Percentiles rank a stretch among this genome's conserved stretches.
Conservation (phyloP, 352 stramenopile genomes). For the Aphanomyces euteiches region DNA sequence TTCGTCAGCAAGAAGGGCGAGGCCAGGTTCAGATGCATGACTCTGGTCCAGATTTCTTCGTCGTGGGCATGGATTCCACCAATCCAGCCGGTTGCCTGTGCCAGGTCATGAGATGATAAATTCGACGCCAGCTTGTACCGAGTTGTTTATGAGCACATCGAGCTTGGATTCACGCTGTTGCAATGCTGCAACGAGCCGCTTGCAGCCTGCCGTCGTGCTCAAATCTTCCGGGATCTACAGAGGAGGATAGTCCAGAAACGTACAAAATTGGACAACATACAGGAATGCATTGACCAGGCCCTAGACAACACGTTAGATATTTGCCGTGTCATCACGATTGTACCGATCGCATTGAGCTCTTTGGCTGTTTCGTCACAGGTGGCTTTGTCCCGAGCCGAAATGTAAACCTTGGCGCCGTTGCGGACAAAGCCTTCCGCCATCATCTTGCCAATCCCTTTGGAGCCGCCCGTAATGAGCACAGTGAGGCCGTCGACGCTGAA, state of each 20-base stretch:
- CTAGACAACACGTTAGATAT: slow-evolving; percentile 8
- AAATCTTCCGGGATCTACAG: slow-evolving; percentile 71
- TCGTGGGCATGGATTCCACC: slow-evolving; percentile 43
- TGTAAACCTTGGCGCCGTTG: slow-evolving; percentile 91
- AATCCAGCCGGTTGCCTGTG: slow-evolving; percentile 46
- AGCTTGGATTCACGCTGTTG: slow-evolving; percentile 70
- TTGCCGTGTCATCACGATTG: slow-evolving; percentile 7
- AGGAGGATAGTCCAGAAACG: not conserved
- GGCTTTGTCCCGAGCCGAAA: slow-evolving; percentile 80
- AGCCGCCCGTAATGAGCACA: slow-evolving; percentile 92
- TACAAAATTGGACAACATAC: slow-evolving; percentile 28
- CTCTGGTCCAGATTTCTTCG: slow-evolving; percentile 81
- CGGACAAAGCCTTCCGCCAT: slow-evolving; percentile 91
- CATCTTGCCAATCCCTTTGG: slow-evolving; percentile 93
- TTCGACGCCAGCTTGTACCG: slow-evolving; percentile 50
- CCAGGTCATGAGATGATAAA: not conserved
- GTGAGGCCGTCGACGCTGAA: too few species aligned
- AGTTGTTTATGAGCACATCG: slow-evolving; percentile 95
- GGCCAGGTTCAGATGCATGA: slow-evolving; percentile 93
- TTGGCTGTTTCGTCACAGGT: slow-evolving; percentile 66
- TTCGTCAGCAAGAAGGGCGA: slow-evolving; percentile 91
- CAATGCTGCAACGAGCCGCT: slow-evolving; percentile 71
- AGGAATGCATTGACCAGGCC: slow-evolving; percentile 57
- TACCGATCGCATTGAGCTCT: slow-evolving; percentile 51
- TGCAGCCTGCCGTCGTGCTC: slow-evolving; percentile 69